Base-by-base conservation (phyloP, 148 eudicot species). In the Chenopodium berlandieri region DNA sequence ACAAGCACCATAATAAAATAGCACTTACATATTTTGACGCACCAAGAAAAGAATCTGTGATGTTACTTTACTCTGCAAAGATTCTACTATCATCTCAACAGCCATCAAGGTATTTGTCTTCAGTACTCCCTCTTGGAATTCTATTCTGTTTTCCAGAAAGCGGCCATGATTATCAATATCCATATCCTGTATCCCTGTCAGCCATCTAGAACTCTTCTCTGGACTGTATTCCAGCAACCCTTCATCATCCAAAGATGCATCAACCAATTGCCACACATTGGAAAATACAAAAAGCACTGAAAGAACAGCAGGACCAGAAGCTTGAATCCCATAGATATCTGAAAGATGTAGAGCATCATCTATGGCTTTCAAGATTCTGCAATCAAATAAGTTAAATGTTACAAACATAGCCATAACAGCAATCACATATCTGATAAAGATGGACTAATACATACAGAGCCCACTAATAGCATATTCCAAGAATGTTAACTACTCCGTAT, bases 201-300 rank as follows among this genome's bases (percentile, higher is more conserved):
- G 82, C 97, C 98, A 93, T 80, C 80, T 90, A 46, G 91, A 89
- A 82, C 87, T 91, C 91, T 89, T 93, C 79, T 92, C 92, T 71
- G 85, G 81, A 69, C 91, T 90, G 64, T 88, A 85, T 82, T 92
- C 92, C 73, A 95, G 86, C 85, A 93, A 78, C 37, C 92, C 93
- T 85, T 93, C 98, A 86, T 95, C 98, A 75, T 92, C 97, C 32
- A 95, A 86, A 58, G 98, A 88, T 75, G 98, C 94, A 89, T 95
- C 97, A 89, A 93, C 84, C 73, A 95, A 84, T 83, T 92, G 88
- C 97, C 97, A 95, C 62, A 91, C 87, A 84, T 84, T 86, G 60
- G 94, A 89, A 76, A 95, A 90, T 67, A 93, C 70, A 84, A 91
- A 92, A 74, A 87, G 89, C 74, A 91, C 97, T 62, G 93, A 78